These are phyloP conservation scores for Sungouiella thailandica DNA, from an alignment of 805 yeast genomes.

Conservation along the genomic window DNA sequence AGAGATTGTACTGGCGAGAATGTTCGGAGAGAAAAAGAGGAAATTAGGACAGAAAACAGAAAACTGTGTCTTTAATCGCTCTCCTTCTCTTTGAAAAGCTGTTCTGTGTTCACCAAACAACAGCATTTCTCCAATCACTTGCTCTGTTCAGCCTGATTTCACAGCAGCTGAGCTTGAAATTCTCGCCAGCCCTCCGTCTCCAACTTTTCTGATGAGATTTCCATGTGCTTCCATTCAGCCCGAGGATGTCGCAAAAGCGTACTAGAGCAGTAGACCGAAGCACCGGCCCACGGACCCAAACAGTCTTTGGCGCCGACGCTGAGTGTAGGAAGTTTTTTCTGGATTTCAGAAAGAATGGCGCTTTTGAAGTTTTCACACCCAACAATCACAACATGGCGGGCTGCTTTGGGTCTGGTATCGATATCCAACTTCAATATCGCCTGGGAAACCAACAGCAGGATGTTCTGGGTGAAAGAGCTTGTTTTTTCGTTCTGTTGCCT, in stretches of 20 bases:
- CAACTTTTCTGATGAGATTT: conserved; percentile 5
- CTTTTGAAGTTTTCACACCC: conserved; percentile 10
- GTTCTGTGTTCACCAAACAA: too few species aligned
- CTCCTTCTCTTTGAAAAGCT: too few species aligned
- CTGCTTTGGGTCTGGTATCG: conserved; percentile 8
- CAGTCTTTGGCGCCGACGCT: conserved; percentile 6
- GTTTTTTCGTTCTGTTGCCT: too few species aligned
- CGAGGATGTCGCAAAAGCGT: conserved; percentile 8
- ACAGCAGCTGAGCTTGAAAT: conserved; percentile 1
- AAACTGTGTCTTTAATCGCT: too few species aligned
- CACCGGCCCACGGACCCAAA: conserved; percentile 16
- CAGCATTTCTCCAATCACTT: neutral
- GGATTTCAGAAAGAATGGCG: conserved; percentile 4
- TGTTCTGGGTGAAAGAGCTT: too few species aligned
- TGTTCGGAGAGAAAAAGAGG: too few species aligned
- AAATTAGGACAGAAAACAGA: too few species aligned
- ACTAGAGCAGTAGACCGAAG: conserved; percentile 16
- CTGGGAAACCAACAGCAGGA: neutral
- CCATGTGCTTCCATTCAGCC: conserved; percentile 12
- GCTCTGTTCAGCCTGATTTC: neutral
- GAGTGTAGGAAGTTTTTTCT: conserved; percentile 2
- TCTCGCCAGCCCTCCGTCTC: neutral
- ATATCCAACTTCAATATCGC: conserved; percentile 1
- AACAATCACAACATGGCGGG: conserved; percentile 8
- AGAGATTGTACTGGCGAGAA: too few species aligned